Evolutionary conservation across 768 basidiomycete genomes (phyloP).

Genomic region (Auricularia sp.): DNA sequence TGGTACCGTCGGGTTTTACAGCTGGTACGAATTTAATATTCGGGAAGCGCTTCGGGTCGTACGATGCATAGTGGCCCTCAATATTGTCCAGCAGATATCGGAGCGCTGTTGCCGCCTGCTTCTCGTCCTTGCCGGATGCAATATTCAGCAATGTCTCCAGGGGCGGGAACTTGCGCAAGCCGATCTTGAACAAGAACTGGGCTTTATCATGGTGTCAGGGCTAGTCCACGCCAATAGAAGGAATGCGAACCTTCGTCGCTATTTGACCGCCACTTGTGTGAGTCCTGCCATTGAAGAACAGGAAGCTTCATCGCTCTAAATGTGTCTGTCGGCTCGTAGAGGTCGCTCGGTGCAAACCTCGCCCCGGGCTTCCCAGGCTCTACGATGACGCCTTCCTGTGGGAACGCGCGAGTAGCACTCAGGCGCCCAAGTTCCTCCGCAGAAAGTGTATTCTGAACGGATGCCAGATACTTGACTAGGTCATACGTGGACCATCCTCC

Average conservation of each 20-base stretch:
- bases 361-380: slow-evolving; percentile 10
- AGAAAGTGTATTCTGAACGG: slow-evolving; percentile 56
- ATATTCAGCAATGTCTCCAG: slow-evolving; percentile 55
- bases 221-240: neutral
- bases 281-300: slow-evolving; percentile 76
- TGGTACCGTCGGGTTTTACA: slow-evolving; percentile 34
- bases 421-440: slow-evolving; percentile 47
- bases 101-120: slow-evolving; percentile 51
- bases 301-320: slow-evolving; percentile 70
- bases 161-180: slow-evolving; percentile 58
- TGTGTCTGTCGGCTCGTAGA: slow-evolving; percentile 76
- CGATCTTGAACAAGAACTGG: slow-evolving; percentile 66
- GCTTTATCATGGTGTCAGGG: slow-evolving; percentile 34
- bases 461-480: slow-evolving; percentile 77
- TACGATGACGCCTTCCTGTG: slow-evolving; percentile 32
- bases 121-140: slow-evolving; percentile 45
- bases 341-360: slow-evolving; percentile 54
- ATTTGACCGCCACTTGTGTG: slow-evolving; percentile 64
- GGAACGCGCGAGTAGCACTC: slow-evolving; percentile 63
- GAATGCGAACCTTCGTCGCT: slow-evolving; percentile 71
- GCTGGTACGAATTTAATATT: slow-evolving; percentile 75
- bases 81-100: slow-evolving; percentile 77
- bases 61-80: slow-evolving; percentile 45
- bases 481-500: slow-evolving; percentile 85
- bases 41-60: slow-evolving; percentile 43